Conservation (phyloP, 2,329 filamentous ascomycete species). For the Penicillium sp. region DNA sequence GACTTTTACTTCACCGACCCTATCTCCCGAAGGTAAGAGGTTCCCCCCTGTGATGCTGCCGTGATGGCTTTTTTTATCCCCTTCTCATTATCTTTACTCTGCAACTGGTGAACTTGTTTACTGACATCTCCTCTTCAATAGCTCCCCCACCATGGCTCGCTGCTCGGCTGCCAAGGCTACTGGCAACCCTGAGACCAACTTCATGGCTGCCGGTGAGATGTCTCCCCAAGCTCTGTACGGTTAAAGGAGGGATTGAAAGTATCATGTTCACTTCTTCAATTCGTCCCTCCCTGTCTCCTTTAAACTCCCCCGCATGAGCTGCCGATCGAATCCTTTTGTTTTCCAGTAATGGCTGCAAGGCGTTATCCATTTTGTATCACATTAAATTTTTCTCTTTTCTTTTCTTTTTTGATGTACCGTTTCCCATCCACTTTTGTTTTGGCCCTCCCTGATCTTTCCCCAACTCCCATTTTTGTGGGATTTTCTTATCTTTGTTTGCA, state of each 20-base stretch:
- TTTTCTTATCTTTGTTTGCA: too few species aligned
- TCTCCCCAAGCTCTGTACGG: constrained; percentile 37
- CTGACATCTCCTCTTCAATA: constrained; percentile 31
- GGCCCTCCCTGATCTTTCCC: constrained; percentile 14
- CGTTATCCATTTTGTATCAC: constrained; percentile 32
- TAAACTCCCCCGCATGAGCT: constrained; percentile 6
- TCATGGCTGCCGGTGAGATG: constrained; percentile 64
- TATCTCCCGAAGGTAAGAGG: constrained; percentile 81
- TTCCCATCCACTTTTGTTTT: constrained; percentile 21
- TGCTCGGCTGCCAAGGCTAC: constrained; percentile 89
- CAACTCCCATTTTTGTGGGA: too few species aligned
- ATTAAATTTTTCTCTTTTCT: constrained; percentile 26
- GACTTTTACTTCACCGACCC: constrained; percentile 98
- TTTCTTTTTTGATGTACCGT: constrained; percentile 19
- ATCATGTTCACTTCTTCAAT: too few species aligned
- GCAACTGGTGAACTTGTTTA: too few species aligned
- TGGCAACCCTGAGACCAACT: constrained; percentile 70
- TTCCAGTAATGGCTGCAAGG: constrained; percentile 28
- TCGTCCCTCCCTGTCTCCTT: background rate
- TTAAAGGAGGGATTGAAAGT: constrained; percentile 12
- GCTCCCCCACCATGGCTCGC: constrained; percentile 96
- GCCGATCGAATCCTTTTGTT: constrained; percentile 23
- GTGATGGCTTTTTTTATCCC: constrained; percentile 12
- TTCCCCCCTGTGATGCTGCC: too few species aligned
- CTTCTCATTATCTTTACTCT: too few species aligned